Evolutionary conservation across 164 flowering plant genomes (phyloP), one percentile per base, ranked within the genome.

Genomic region (Echeveria elegans): DNA sequence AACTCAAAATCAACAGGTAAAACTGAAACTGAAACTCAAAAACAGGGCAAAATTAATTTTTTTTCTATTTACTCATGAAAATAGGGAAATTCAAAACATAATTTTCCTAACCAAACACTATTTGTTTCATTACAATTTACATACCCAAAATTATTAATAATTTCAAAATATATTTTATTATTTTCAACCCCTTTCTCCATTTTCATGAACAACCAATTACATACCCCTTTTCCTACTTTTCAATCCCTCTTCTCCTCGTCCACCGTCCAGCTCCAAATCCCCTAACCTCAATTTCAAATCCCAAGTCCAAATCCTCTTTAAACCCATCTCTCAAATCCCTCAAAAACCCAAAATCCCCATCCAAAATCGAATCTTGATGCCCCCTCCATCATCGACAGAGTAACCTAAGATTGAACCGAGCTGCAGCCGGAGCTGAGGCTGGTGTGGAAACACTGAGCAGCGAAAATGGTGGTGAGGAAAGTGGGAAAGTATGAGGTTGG

Each of bases 401-500:
- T 16, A 53, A 9, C 60, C 60, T 14, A 24, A 10, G 31, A 26
- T 53, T 28, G 19, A 6, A 28, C 4, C 8, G 59, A 48, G 53
- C 59, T 52, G 12, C 14, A 6, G 28, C 59, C 15, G 59, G 12
- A 1, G 23, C 53, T 53, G 31, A 11, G 26, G 58, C 58, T 52
- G 58, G 40, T 16, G 40, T 16, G 24, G n/a, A 10, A 24, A 62
- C 4, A 24, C 26, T 19, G 65, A 70, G 73, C 43, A 34, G 66
- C 63, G 64, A 65, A 69, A 68, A 86, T 89, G 94, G 96, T 87
- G 79, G 82, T 87, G 63, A 76, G 99, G 73, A 95, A 88, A 68
- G 99, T 95, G 1, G 99, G 99, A 28, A 92, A 88, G 81, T 95
- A 92, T 65, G 99, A 95, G 77, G 79, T 95, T 23, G 99, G 99